Percentiles rank a stretch among this genome's conserved stretches.
Conservation (phyloP, 345 rosid genomes). For the Alliaria petiolata region DNA sequence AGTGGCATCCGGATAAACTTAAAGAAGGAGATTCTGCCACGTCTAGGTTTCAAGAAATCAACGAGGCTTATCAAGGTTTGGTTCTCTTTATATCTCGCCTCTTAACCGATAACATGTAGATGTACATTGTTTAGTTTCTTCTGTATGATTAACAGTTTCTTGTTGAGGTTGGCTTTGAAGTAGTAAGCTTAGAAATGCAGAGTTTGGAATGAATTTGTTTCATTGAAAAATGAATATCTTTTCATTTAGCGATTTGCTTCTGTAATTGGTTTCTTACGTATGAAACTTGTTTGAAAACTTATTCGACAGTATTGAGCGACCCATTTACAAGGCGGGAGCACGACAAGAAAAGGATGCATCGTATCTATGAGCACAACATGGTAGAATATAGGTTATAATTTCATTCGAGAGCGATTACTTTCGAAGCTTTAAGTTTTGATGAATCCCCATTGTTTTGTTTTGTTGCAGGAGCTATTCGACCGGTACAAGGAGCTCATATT, state of each 20-base stretch:
- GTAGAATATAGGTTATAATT: conserved; percentile 34
- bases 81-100: background rate
- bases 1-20: conserved; percentile 95
- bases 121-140: background rate
- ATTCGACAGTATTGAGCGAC: conserved; percentile 66
- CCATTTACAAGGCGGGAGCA: conserved; percentile 70
- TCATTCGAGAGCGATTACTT: background rate
- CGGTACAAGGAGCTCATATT: conserved; percentile 86
- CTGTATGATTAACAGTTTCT: background rate
- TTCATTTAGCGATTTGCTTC: background rate
- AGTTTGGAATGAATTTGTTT: background rate
- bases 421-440: background rate
- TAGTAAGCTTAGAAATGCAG: too few relatives aligned
- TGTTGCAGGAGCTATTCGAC: conserved; percentile 75
- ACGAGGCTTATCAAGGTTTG: conserved; percentile 93
- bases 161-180: background rate
- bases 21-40: conserved; percentile 62
- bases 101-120: background rate
- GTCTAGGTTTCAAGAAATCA: conserved; percentile 88
- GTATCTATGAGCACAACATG: conserved; percentile 52
- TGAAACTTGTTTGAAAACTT: background rate
- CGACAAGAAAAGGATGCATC: conserved; percentile 60
- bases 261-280: background rate
- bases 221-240: too few relatives aligned
- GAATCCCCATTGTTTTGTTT: background rate